Conservation (phyloP, 2,329 filamentous ascomycete species). For the Rhinocladiella similis region DNA sequence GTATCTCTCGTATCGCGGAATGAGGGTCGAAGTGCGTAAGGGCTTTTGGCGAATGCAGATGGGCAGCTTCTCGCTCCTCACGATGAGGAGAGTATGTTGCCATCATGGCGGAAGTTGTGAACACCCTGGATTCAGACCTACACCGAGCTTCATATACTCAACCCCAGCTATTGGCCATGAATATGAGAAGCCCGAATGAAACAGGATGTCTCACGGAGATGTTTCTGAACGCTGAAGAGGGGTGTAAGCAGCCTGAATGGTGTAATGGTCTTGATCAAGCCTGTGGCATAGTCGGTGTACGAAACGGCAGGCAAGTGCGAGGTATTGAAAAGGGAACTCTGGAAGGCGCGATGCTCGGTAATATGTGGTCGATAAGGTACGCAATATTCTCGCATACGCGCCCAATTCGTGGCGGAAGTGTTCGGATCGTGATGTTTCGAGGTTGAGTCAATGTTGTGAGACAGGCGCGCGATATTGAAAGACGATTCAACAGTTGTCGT, state of each 20-base stretch:
- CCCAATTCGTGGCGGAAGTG: background rate
- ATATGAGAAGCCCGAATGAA: constrained; percentile 6
- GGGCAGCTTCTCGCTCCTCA: constrained; percentile 71
- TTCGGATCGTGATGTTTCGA: background rate
- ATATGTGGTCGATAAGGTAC: background rate
- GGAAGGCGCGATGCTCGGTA: background rate
- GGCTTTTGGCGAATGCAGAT: constrained; percentile 82
- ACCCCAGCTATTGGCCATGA: constrained; percentile 18
- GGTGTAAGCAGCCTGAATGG: background rate
- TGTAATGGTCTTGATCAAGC: background rate
- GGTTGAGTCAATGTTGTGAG: background rate
- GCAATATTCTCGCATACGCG: background rate
- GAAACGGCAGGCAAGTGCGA: background rate
- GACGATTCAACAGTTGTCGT: background rate
- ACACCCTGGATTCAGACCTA: constrained; percentile 12
- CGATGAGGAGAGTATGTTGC: constrained; percentile 51
- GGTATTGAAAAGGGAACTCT: background rate
- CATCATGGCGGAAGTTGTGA: constrained; percentile 38
- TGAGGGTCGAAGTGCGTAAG: constrained; percentile 80
- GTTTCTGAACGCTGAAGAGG: background rate
- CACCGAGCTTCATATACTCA: constrained; percentile 3
- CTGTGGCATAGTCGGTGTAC: background rate
- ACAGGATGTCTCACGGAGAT: constrained; percentile 3
- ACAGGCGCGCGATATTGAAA: background rate
- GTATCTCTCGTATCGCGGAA: constrained; percentile 76